phyloP scores from a whole-genome alignment of 164 flowering plant species.

The Tetrastigma voinierianum region DNA sequence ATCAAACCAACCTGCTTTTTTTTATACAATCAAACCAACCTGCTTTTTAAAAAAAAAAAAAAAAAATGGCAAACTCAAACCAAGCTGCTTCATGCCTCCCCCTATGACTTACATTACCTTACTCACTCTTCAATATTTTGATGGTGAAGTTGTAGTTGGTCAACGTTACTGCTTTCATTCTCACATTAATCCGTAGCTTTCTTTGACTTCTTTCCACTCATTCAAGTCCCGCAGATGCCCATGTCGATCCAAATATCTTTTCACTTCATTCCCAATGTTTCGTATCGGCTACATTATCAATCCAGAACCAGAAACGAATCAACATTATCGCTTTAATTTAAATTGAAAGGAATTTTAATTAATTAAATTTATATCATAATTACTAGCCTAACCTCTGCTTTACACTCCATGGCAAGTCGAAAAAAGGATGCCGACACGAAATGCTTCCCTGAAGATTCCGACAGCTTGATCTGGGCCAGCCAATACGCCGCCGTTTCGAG shows the following conservation, averaged over 20 bases:
- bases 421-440: slow-evolving; percentile 40
- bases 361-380: too few relatives aligned
- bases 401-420: slow-evolving; percentile 34
- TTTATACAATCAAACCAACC: too few relatives aligned
- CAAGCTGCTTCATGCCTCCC: too few relatives aligned
- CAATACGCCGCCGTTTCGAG: slow-evolving; percentile 45
- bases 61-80: too few relatives aligned
- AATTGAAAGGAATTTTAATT: too few relatives aligned
- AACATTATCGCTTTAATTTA: background rate
- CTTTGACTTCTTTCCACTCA: slow-evolving; percentile 27
- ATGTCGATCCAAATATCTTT: slow-evolving; percentile 31
- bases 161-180: slow-evolving; percentile 3
- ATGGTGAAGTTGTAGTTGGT: background rate
- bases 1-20: too few relatives aligned
- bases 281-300: slow-evolving; percentile 16
- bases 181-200: slow-evolving; percentile 27
- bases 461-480: slow-evolving; percentile 46
- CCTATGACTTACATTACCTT: too few relatives aligned
- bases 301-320: background rate
- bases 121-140: too few relatives aligned
- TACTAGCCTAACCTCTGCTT: slow-evolving; percentile 52
- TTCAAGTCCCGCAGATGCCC: slow-evolving; percentile 13
- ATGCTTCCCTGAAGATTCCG: slow-evolving; percentile 44
- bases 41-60: too few relatives aligned
- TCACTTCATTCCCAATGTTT: slow-evolving; percentile 27